Base-by-base conservation (phyloP, 495 filamentous ascomycete genomes). In the Barbatosphaeria neglecta region DNA sequence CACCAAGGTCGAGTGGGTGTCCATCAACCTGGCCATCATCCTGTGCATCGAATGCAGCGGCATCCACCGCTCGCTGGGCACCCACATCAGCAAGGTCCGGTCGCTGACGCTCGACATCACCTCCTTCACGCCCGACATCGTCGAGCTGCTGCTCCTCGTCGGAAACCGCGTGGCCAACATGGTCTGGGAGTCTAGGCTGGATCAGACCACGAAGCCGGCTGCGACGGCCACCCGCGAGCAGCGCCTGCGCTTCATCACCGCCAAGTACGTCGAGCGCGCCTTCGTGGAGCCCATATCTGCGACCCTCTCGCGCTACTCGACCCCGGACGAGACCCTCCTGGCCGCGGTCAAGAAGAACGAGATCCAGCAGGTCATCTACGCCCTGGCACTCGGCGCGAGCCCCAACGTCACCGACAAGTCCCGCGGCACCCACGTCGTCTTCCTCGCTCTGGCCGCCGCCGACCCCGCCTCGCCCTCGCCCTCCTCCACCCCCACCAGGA, bases 21-120 rank as follows among this genome's bases (percentile, higher is more conserved):
- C 90, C 1, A 95, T 99, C 61, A 99, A 99, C 54, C 76, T 99
- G 3, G 93, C 85, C 23, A 94, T 97, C 45, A 81, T 97, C 24
- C 75, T 99, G 15, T 99, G 92, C 66, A 99, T 99, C 50, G 92
- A 99, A 62, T 99, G 92, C 64, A 92, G 88, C 56, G 92, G 92
- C 55, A 95, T 99, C 47, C 92, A 99, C 65, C 82, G 92, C 19
- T 97, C 92, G 9, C 75, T 99, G 2, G 92, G 92, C 7, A 99
- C 92, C 3, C 92, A 99, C 60, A 94, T 99, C 50, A 93, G 90
- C 60, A 99, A 99, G 67, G 80, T 99, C 19, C 83, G 92, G 25
- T 97, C 92, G 4, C 79, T 99, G 22, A 97, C 92, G 0, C 75
- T 99, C 18, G 92, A 99, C 65, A 92, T 88, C 37, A 86, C 82